These are phyloP conservation scores for Lycium barbarum DNA, from an alignment of 257 asterid species.

Conservation along the genomic window DNA sequence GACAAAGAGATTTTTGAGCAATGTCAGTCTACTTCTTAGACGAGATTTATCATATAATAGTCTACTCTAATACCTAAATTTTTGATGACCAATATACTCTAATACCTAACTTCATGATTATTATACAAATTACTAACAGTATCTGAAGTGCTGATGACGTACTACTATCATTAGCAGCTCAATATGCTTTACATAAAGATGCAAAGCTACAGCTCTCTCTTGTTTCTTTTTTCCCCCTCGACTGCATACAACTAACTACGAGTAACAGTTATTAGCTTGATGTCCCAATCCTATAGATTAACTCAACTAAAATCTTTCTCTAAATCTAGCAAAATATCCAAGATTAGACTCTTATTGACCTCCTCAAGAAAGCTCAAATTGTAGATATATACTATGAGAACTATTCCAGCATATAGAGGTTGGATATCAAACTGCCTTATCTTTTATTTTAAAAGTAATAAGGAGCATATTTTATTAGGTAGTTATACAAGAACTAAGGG, in stretches of 20 bases:
- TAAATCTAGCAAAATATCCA: not conserved
- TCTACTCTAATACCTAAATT: not conserved
- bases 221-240: not conserved
- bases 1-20: not conserved
- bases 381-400: not conserved
- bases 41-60: not conserved
- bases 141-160: constrained; percentile 16
- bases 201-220: constrained; percentile 1
- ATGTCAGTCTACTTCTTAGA: not conserved
- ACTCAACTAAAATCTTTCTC: constrained; percentile 1
- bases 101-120: constrained; percentile 18
- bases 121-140: constrained; percentile 5
- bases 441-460: not conserved
- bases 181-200: constrained; percentile 17
- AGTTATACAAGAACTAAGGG: not conserved
- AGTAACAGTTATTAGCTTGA: not conserved
- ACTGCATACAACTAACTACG: not conserved
- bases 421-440: not conserved
- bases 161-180: not conserved
- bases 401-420: constrained; percentile 5
- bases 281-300: not conserved
- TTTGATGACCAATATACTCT: not conserved
- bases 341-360: not conserved
- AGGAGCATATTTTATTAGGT: not conserved
- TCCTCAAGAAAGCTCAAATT: not conserved